A percentile compares a stretch with the other conserved stretches of the same genome.
These are phyloP conservation scores for Ramularia endophylla DNA, from an alignment of 2,329 filamentous ascomycete genomes.

Conservation along the genomic window DNA sequence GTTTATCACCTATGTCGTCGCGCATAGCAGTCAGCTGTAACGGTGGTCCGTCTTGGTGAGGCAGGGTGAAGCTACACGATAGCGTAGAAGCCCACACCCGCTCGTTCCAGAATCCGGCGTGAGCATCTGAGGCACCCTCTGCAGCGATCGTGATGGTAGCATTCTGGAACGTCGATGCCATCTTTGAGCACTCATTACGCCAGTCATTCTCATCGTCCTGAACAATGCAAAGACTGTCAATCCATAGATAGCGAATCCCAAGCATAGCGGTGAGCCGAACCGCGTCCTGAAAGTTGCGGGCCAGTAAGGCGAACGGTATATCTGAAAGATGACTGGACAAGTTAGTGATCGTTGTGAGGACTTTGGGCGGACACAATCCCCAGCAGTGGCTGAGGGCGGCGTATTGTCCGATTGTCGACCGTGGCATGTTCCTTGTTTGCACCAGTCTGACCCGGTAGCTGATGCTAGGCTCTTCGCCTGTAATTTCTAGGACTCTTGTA, in stretches of 20 bases:
- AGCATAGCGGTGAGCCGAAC: background rate
- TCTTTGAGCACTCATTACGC: slow-evolving; percentile 6
- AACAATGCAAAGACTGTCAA: slow-evolving; percentile 12
- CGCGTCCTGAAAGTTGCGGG: slow-evolving; percentile 5
- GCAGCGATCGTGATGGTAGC: slow-evolving; percentile 9
- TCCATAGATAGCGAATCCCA: slow-evolving; percentile 5
- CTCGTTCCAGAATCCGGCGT: slow-evolving; percentile 6
- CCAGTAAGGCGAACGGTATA: slow-evolving; percentile 1
- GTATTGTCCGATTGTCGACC: background rate
- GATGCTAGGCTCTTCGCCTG: background rate
- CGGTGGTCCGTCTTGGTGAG: background rate
- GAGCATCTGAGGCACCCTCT: slow-evolving; percentile 2
- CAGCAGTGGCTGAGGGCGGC: slow-evolving; percentile 13
- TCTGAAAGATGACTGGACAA: background rate
- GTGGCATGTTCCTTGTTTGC: background rate
- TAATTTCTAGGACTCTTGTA: background rate
- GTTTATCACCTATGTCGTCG: slow-evolving; percentile 5
- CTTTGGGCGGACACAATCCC: slow-evolving; percentile 3
- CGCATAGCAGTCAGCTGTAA: slow-evolving; percentile 4
- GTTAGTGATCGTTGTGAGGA: slow-evolving; percentile 1
- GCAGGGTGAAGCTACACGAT: background rate
- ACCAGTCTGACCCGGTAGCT: background rate
- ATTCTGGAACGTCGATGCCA: slow-evolving; percentile 8
- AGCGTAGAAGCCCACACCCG: background rate
- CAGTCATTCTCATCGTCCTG: slow-evolving; percentile 14